Evolutionary conservation across 2,329 filamentous ascomycete species (phyloP), one percentile per base, ranked within the genome.

Genomic region (Ophiostoma ulmi): DNA sequence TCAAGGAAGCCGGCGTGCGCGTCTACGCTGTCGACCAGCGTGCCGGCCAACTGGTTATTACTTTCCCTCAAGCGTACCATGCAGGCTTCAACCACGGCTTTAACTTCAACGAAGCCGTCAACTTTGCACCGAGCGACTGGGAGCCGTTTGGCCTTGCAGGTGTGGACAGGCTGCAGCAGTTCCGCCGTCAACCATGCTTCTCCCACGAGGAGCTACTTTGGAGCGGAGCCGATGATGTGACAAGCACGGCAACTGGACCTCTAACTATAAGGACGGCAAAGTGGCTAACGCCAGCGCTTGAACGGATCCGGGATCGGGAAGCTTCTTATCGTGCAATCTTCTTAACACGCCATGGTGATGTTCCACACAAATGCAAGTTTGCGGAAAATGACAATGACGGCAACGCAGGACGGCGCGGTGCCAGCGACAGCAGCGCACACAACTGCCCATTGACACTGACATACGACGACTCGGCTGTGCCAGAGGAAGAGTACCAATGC

Each of bases 41-140:
- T 75, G 95, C 95, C 38, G 95, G 95, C 5, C 93, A 99, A 77
- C 92, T 99, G 74, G 94, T 99, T 73, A 90, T 99, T 74, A 99
- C 95, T 0, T 99, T 97, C 76, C 95, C 95, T 0, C 92, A 97
- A 78, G 95, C 95, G 0, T 99, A 98, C 76, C 95, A 99, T 78
- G 94, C 95, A 6, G 95, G 95, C 0, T 99, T 99, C 81, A 99
- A 99, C 76, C 95, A 99, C 76, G 95, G 91, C 0, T 99, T 99
- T 83, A 99, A 99, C 78, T 97, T 97, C 80, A 99, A 99, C 75
- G 95, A 99, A 79, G 95, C 95, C 5, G 95, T 99, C 75, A 99
- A 99, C 78, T 99, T 99, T 80, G 95, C 95, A 0, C 95, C 95
- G 0, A 85, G 84, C 38, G 95, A 99, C 76, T 99, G 95, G 95